phyloP scores from a whole-genome alignment of 805 yeast species.

The Schizosaccharomyces japonicus region DNA sequence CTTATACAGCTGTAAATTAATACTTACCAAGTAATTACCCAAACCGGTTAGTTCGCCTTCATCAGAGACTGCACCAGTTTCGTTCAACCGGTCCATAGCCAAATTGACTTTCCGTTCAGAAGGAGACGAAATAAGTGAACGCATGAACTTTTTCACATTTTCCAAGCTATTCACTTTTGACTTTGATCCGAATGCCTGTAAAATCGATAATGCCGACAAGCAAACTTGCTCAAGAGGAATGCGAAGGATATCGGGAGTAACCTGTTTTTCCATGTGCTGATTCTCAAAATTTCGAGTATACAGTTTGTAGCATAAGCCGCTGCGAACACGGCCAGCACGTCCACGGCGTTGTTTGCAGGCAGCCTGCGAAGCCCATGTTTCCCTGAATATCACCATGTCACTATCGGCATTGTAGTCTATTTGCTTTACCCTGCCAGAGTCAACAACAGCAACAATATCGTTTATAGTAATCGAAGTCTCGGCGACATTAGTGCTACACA shows the following conservation, averaged over 20 bases:
- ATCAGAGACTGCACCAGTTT: constrained; percentile 46
- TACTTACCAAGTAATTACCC: constrained; percentile 53
- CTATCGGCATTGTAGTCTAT: constrained; percentile 43
- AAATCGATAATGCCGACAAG: constrained; percentile 72
- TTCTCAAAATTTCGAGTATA: constrained; percentile 41
- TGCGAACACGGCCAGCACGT: constrained; percentile 87
- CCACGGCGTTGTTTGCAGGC: constrained; percentile 83
- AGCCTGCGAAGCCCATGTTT: constrained; percentile 73
- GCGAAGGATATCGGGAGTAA: constrained; percentile 73
- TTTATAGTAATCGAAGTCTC: constrained; percentile 93
- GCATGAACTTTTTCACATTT: constrained; percentile 46
- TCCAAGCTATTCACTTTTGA: constrained; percentile 60
- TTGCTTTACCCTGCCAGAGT: constrained; percentile 64
- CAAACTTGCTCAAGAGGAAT: constrained; percentile 65
- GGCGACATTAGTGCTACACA: constrained; percentile 81
- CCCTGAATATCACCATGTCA: constrained; percentile 48
- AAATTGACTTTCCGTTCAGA: constrained; percentile 24
- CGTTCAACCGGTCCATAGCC: constrained; percentile 30
- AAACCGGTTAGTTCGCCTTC: constrained; percentile 37
- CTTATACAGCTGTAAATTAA: constrained; percentile 14
- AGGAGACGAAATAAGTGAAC: constrained; percentile 68
- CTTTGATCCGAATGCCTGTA: constrained; percentile 30
- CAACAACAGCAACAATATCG: constrained; percentile 80
- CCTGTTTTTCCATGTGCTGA: constrained; percentile 37
- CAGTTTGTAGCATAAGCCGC: constrained; percentile 60